Percentiles rank a stretch among this genome's conserved stretches.
Conservation (phyloP, 2,329 filamentous ascomycete genomes). For the Thelonectria olida region DNA sequence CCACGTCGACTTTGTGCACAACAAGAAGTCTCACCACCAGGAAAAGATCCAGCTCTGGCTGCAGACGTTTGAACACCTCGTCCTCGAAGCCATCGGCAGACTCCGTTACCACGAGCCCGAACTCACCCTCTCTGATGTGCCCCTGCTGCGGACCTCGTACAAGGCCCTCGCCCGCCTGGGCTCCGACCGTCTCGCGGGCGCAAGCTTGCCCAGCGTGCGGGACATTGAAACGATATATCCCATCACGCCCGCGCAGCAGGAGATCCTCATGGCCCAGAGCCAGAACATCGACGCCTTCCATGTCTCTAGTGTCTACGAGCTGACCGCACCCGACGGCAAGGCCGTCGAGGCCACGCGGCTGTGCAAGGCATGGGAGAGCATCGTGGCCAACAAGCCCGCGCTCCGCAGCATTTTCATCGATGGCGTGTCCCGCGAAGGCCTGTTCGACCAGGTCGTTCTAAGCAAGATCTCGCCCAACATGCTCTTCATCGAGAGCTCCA, state of each 20-base stretch:
- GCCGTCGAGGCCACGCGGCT: slow-evolving; percentile 54
- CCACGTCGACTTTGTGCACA: slow-evolving; percentile 57
- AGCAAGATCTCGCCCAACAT: slow-evolving; percentile 58
- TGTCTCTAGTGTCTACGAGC: slow-evolving; percentile 58
- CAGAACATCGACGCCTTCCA: slow-evolving; percentile 53
- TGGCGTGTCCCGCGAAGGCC: slow-evolving; percentile 56
- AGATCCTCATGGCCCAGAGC: slow-evolving; percentile 57
- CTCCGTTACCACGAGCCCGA: slow-evolving; percentile 54
- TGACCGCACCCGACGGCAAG: slow-evolving; percentile 49
- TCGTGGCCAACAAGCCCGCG: slow-evolving; percentile 55
- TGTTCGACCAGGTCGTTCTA: slow-evolving; percentile 61
- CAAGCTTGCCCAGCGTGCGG: slow-evolving; percentile 51
- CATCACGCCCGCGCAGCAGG: slow-evolving; percentile 58
- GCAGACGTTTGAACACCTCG: slow-evolving; percentile 54
- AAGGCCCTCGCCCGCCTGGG: slow-evolving; percentile 56
- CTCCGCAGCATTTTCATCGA: slow-evolving; percentile 63
- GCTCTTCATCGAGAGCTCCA: slow-evolving; percentile 60
- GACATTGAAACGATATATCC: slow-evolving; percentile 62
- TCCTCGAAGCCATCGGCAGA: slow-evolving; percentile 54
- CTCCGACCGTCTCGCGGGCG: slow-evolving; percentile 49
- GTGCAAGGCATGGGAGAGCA: slow-evolving; percentile 60
- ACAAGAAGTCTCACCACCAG: slow-evolving; percentile 51
- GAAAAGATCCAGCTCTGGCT: slow-evolving; percentile 58
- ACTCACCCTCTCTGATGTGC: slow-evolving; percentile 60
- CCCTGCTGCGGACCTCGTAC: slow-evolving; percentile 57